A percentile compares a stretch with the other conserved stretches of the same genome.
Evolutionary conservation across 2,329 filamentous ascomycete species (phyloP).

Genomic region (Penicillium paneum): DNA sequence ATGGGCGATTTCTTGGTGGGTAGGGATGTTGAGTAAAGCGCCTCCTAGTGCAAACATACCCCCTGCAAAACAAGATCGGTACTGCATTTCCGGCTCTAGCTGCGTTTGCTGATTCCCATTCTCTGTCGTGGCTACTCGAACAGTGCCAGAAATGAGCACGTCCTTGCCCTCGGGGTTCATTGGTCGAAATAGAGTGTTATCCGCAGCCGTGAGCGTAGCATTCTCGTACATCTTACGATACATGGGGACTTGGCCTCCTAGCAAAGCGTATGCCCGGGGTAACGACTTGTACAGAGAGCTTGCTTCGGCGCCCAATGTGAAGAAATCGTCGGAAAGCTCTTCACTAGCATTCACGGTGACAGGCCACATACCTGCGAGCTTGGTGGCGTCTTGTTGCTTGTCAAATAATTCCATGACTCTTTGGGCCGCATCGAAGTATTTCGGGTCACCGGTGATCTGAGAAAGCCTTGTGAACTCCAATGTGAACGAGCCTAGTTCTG

Average conservation of each 20-base stretch:
- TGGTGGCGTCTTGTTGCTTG: slow-evolving; percentile 33
- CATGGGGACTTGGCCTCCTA: slow-evolving; percentile 41
- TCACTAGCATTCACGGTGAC: slow-evolving; percentile 31
- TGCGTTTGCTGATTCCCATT: slow-evolving; percentile 11
- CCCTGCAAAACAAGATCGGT: slow-evolving; percentile 54
- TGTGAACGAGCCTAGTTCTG: slow-evolving; percentile 41
- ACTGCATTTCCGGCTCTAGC: slow-evolving; percentile 45
- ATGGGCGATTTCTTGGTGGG: slow-evolving; percentile 49
- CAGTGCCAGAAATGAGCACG: slow-evolving; percentile 47
- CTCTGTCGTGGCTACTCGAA: slow-evolving; percentile 27
- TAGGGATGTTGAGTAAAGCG: slow-evolving; percentile 50
- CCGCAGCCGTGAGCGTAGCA: slow-evolving; percentile 41
- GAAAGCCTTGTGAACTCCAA: slow-evolving; percentile 43
- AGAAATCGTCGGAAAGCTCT: slow-evolving; percentile 35
- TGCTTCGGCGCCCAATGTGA: slow-evolving; percentile 55
- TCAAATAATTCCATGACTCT: slow-evolving; percentile 36
- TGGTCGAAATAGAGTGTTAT: slow-evolving; percentile 49
- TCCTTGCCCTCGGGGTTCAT: slow-evolving; percentile 48
- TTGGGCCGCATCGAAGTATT: slow-evolving; percentile 40
- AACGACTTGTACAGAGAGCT: slow-evolving; percentile 60
- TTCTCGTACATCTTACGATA: slow-evolving; percentile 58
- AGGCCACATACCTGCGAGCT: slow-evolving; percentile 42
- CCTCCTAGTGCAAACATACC: slow-evolving; percentile 56
- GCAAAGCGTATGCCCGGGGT: slow-evolving; percentile 49
- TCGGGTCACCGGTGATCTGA: slow-evolving; percentile 38